These are phyloP conservation scores for Fomitopsis pinicola DNA, from an alignment of 1,284 basidiomycete species.

Conservation along the genomic window DNA sequence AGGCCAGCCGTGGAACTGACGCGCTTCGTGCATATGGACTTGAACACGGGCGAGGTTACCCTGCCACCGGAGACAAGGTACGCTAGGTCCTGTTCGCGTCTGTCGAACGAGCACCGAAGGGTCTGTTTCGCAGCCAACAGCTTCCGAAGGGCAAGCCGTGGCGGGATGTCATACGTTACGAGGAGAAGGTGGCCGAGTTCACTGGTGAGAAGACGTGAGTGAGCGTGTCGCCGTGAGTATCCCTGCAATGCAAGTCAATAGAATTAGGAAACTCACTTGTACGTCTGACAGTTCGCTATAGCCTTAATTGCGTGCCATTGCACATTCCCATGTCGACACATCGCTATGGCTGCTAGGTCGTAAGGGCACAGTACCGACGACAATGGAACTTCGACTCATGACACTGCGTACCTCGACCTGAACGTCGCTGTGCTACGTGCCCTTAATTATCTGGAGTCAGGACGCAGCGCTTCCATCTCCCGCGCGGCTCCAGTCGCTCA, in stretches of 20 bases:
- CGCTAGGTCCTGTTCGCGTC: conserved; percentile 6
- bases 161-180: conserved; percentile 38
- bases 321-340: too few species aligned
- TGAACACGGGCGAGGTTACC: conserved; percentile 58
- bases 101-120: background rate
- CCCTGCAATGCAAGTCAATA: background rate
- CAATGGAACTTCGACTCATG: too few species aligned
- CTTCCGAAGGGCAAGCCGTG: conserved; percentile 49
- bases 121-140: conserved; percentile 27
- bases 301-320: too few species aligned
- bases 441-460: too few species aligned
- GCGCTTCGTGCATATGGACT: conserved; percentile 48
- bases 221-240: background rate
- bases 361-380: too few species aligned
- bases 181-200: conserved; percentile 6
- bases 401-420: too few species aligned
- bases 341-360: too few species aligned
- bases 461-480: too few species aligned
- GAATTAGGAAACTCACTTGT: too few species aligned
- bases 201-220: background rate
- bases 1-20: conserved; percentile 71
- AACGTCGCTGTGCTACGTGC: too few species aligned
- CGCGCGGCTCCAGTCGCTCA: too few species aligned
- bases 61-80: conserved; percentile 46
- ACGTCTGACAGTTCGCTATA: too few species aligned